Conservation (phyloP, 257 asterid genomes). For the Scutellaria barbata region DNA sequence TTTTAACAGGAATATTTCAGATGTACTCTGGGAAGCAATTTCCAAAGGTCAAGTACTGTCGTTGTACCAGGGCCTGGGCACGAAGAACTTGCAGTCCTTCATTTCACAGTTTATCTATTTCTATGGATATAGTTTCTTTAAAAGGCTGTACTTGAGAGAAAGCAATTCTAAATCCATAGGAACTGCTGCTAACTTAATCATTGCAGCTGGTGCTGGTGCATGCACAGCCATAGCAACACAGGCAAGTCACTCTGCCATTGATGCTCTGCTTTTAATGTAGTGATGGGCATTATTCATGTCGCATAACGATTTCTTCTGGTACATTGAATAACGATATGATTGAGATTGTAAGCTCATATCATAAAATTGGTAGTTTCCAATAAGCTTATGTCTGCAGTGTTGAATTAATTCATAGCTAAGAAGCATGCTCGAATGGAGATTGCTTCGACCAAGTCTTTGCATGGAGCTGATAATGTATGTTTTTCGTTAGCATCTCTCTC, state of each 20-base stretch:
- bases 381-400: conserved; percentile 14
- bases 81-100: conserved; percentile 82
- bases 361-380: not conserved
- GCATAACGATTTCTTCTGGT: conserved; percentile 5
- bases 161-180: conserved; percentile 78
- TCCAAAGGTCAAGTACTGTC: conserved; percentile 70
- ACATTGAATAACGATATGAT: conserved; percentile 4
- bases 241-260: conserved; percentile 52
- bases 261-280: conserved; percentile 22
- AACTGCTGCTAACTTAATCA: conserved; percentile 74
- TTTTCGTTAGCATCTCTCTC: conserved; percentile 27
- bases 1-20: conserved; percentile 65
- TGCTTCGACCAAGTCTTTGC: conserved; percentile 4
- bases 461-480: conserved; percentile 13
- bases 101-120: conserved; percentile 72
- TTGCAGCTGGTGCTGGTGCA: conserved; percentile 95
- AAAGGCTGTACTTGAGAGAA: conserved; percentile 75
- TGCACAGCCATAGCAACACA: conserved; percentile 82
- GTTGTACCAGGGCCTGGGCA: conserved; percentile 89
- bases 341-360: conserved; percentile 10
- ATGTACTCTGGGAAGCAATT: conserved; percentile 61
- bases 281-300: conserved; percentile 16
- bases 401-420: conserved; percentile 21
- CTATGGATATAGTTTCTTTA: conserved; percentile 91
- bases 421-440: conserved; percentile 7